These are phyloP conservation scores for Colletotrichum somersetense DNA, from an alignment of 2,329 filamentous ascomycete genomes.

Conservation along the genomic window DNA sequence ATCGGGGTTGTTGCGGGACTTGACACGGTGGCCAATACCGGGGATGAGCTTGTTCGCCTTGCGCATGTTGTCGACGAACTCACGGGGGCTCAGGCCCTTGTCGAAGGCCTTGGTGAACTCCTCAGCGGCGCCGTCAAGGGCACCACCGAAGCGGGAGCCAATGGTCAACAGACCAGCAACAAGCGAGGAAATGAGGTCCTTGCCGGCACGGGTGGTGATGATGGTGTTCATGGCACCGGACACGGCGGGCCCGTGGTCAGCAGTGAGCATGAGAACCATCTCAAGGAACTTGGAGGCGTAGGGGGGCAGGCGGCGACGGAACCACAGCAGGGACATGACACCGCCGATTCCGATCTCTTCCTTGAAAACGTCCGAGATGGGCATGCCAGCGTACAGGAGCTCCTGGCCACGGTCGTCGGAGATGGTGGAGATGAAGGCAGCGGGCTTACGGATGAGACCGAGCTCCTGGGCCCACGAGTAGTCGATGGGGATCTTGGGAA, in stretches of 20 bases:
- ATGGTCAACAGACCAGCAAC: constrained; percentile 98
- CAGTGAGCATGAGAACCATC: constrained; percentile 99
- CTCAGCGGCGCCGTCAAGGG: constrained; percentile 95
- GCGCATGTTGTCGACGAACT: constrained; percentile 98
- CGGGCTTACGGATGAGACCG: constrained; percentile 98
- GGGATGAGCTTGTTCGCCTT: constrained; percentile 99
- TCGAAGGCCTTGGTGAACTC: constrained; percentile 99
- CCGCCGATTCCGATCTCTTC: constrained; percentile 99
- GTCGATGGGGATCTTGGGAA: constrained; percentile 99
- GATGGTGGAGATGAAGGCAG: constrained; percentile 99
- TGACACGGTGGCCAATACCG: constrained; percentile 98
- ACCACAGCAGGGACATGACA: constrained; percentile 99
- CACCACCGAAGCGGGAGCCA: constrained; percentile 97
- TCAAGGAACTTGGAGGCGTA: constrained; percentile 99
- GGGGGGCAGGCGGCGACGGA: constrained; percentile 94
- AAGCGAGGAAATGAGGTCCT: constrained; percentile 95
- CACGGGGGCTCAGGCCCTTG: constrained; percentile 97
- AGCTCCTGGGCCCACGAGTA: constrained; percentile 99
- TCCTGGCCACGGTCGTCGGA: constrained; percentile 99
- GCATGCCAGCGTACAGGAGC: constrained; percentile 98
- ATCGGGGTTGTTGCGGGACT: constrained; percentile 99
- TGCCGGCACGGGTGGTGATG: constrained; percentile 98
- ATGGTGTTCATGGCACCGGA: constrained; percentile 99
- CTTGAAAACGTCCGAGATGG: constrained; percentile 99
- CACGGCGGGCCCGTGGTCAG: constrained; percentile 98